Evolutionary conservation across 1,139 yeast species (phyloP), one percentile per base, ranked within the genome.

Genomic region (Suhomyces bokatorum): DNA sequence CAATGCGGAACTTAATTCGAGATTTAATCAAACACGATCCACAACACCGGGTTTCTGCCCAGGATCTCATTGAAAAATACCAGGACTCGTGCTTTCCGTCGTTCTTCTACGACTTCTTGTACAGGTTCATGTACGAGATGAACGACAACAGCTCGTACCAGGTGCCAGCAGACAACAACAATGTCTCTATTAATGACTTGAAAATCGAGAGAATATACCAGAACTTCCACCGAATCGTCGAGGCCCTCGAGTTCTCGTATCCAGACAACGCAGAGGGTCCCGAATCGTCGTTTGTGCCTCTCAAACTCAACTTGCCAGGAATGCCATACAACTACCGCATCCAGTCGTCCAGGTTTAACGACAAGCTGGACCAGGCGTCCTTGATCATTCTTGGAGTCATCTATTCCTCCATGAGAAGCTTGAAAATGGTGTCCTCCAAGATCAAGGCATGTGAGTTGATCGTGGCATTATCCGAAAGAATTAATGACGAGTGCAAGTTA

Each of bases 401-500:
- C 0, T 78, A 84, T 43, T 81, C 95, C 2, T 73, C 85, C 7
- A 61, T 87, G 28, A 75, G 90, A 50, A 80, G 87, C 44, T 75
- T 90, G 0, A 77, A 78, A 9, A 78, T 80, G 27, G 83, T 89
- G 0, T 63, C 77, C 0, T 80, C 85, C 26, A 77, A 89, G 53
- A 62, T 85, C 4, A 80, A 80, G 55, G 95, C 93, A 0, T 76
- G 95, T 53, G 95, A 90, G 55, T 64, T 91, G 44, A 76, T 93
- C 3, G 62, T 89, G 11, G 89, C 89, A 0, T 70, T 93, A 13
- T 81, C 95, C 1, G 96, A 88, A 58, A 77, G 82, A 48, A 71
- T 89, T 3, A 79, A 80, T 34, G 98, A 93, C 58, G 96, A 87
- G 46, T 85, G 85, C 16, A 91, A 90, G 58, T 69, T 93, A 37